Percentiles rank a stretch among this genome's conserved stretches.
Conservation (phyloP, 441 rosid species). For the Corymbia citriodora region DNA sequence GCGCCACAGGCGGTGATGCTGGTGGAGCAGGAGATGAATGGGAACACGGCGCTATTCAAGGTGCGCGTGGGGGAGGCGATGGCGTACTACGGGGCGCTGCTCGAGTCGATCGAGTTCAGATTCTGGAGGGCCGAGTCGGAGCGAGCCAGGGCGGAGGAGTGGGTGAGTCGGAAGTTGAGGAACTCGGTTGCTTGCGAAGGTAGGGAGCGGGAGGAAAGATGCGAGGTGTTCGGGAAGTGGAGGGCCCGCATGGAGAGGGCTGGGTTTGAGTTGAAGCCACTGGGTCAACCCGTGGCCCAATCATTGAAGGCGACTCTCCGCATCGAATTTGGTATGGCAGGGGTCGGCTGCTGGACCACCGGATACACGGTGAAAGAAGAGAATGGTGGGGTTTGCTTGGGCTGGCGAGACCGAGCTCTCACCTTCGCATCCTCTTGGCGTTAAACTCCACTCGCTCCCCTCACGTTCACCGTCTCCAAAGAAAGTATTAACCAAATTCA, state of each 20-base stretch:
- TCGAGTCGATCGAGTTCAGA: constrained; percentile 66
- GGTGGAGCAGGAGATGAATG: constrained; percentile 83
- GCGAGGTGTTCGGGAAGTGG: constrained; percentile 98
- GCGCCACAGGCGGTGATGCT: constrained; percentile 69
- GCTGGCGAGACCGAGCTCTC: too few relatives aligned
- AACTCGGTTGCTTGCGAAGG: constrained; percentile 91
- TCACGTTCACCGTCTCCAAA: too few relatives aligned
- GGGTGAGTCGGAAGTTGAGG: constrained; percentile 50
- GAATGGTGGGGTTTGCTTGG: accelerated
- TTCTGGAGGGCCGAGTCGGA: constrained; percentile 26
- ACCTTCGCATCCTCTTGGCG: accelerated
- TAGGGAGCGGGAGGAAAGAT: constrained; percentile 74
- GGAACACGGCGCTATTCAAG: constrained; percentile 75
- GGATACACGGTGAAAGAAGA: too few relatives aligned
- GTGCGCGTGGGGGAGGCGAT: constrained; percentile 57
- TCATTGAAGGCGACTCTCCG: constrained; percentile 23
- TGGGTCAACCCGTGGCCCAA: constrained; percentile 49
- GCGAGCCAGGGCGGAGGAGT: constrained; percentile 51
- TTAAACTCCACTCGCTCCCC: too few relatives aligned
- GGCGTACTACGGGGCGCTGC: constrained; percentile 63
- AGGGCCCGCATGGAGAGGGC: constrained; percentile 93
- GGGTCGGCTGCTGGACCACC: accelerated
- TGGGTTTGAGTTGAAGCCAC: constrained; percentile 58
- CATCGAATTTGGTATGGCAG: too few relatives aligned
- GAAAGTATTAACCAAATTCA: too few relatives aligned